Conservation (phyloP, 108 stramenopile species). For the Fragilaria crotonensis region DNA sequence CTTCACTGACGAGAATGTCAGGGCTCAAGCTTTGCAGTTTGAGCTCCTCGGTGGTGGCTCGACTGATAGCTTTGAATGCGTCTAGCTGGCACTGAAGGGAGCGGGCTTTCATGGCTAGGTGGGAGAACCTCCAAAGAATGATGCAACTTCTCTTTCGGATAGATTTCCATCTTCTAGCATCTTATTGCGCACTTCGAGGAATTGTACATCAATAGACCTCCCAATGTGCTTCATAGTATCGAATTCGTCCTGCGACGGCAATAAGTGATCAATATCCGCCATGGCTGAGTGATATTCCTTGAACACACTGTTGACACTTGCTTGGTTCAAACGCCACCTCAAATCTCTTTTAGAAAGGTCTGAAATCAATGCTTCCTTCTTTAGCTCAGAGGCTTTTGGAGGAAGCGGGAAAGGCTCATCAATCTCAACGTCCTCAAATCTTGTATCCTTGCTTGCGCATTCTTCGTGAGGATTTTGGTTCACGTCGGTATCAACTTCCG, state of each 20-base stretch:
- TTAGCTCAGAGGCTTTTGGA: not conserved
- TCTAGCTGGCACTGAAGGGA: slow-evolving; percentile 8
- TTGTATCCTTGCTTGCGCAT: too few species aligned
- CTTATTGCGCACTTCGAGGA: slow-evolving; percentile 5
- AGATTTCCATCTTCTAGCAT: slow-evolving; percentile 13
- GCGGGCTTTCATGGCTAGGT: slow-evolving; percentile 3
- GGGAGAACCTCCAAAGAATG: slow-evolving; percentile 11
- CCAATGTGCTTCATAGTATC: not conserved
- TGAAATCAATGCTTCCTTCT: not conserved
- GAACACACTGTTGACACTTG: not conserved
- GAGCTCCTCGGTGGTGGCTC: not conserved
- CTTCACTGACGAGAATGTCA: not conserved
- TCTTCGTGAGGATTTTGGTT: too few species aligned
- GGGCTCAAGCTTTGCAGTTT: not conserved
- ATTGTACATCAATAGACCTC: not conserved
- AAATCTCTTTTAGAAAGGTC: not conserved
- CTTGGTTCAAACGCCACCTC: not conserved
- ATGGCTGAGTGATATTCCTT: not conserved
- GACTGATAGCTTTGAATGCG: not conserved
- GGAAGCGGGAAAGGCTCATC: too few species aligned
- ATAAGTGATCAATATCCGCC: not conserved
- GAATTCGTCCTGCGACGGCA: not conserved
- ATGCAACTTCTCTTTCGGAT: slow-evolving; percentile 9
- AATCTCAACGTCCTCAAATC: too few species aligned
- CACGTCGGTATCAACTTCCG: too few species aligned